Evolutionary conservation across 306 rosid genomes (phyloP).

Genomic region (Mucuna pruriens): DNA sequence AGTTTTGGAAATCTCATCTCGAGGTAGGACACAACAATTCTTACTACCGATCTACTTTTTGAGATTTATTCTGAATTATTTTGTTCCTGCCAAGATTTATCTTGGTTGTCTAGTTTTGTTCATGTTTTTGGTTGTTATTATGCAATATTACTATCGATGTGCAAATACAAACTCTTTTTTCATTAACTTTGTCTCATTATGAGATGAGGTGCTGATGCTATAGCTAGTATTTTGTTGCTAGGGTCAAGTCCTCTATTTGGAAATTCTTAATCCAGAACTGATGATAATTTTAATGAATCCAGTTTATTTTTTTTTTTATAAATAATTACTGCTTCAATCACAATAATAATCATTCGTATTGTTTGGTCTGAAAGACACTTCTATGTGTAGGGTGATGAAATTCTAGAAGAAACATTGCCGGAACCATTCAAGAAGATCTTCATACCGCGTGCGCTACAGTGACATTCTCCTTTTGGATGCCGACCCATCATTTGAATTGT

Average conservation of each 20-base stretch:
- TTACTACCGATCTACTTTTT: too few relatives aligned
- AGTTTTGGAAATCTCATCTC: too few relatives aligned
- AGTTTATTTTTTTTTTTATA: background rate
- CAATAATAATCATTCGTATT: too few relatives aligned
- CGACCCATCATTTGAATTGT: too few relatives aligned
- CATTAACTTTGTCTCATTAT: background rate
- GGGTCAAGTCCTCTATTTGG: background rate
- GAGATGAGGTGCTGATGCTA: background rate
- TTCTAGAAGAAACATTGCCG: slow-evolving; percentile 76
- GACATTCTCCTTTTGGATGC: too few relatives aligned
- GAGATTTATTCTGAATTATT: too few relatives aligned
- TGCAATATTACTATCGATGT: background rate
- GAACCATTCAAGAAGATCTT: slow-evolving; percentile 81
- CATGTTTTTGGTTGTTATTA: background rate
- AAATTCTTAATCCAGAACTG: background rate
- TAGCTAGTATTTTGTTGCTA: background rate
- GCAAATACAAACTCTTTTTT: background rate
- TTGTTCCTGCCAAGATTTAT: background rate
- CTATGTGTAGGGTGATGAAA: slow-evolving; percentile 62
- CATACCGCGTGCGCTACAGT: too few relatives aligned
- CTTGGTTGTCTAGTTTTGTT: slow-evolving; percentile 1
- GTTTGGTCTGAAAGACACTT: slow-evolving; percentile 37
- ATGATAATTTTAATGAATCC: background rate
- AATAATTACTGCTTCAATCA: background rate
- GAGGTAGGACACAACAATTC: too few relatives aligned